Conservation (phyloP, 2,329 filamentous ascomycete genomes). For the Hypoxylon rubiginosum region DNA sequence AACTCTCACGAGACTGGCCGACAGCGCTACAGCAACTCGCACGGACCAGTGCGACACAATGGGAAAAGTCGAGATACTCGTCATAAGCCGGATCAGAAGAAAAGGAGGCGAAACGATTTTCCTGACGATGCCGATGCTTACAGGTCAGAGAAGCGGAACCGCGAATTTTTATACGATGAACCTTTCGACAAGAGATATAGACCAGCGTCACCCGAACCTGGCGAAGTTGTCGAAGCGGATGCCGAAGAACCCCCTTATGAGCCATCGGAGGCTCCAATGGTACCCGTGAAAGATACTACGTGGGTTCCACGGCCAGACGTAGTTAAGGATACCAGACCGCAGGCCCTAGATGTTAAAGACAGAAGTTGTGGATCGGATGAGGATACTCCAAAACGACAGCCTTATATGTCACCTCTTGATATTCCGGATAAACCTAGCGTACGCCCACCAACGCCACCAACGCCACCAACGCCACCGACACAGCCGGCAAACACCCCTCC, state of each 20-base stretch:
- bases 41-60: constrained; percentile 30
- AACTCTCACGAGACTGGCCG: constrained; percentile 28
- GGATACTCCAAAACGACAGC: background rate
- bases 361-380: constrained; percentile 1
- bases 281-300: constrained; percentile 2
- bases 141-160: constrained; percentile 20
- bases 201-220: constrained; percentile 46
- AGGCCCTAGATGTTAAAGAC: background rate
- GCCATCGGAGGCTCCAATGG: constrained; percentile 4
- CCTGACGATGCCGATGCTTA: constrained; percentile 19
- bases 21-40: constrained; percentile 29
- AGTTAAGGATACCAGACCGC: background rate
- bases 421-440: constrained; percentile 5
- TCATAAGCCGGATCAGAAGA: constrained; percentile 32
- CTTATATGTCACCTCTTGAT: background rate
- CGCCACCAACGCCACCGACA: too few relatives aligned
- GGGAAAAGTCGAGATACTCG: constrained; percentile 35
- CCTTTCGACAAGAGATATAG: constrained; percentile 38
- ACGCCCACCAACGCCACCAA: constrained; percentile 26
- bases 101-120: constrained; percentile 43
- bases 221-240: constrained; percentile 42
- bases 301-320: constrained; percentile 9
- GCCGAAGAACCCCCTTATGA: constrained; percentile 25
- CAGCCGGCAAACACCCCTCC: constrained; percentile 8
- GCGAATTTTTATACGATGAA: constrained; percentile 28